These are phyloP conservation scores for Penicillium cataractarum DNA, from an alignment of 495 filamentous ascomycete genomes.

Conservation along the genomic window DNA sequence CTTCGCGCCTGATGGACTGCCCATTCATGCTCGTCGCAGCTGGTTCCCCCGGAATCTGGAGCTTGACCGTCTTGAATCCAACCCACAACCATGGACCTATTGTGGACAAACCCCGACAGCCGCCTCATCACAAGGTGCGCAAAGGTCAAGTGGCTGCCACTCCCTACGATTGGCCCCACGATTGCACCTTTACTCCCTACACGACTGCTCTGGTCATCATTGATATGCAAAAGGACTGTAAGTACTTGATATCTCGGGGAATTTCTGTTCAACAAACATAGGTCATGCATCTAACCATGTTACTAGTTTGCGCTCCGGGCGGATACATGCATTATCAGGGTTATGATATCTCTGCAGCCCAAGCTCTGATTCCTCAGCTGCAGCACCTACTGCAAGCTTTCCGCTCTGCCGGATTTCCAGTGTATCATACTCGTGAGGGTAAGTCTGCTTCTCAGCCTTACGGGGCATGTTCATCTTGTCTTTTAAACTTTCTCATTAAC, in stretches of 20 bases:
- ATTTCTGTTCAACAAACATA: neutral
- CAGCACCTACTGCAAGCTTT: constrained; percentile 59
- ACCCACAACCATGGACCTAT: constrained; percentile 52
- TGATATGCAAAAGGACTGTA: constrained; percentile 76
- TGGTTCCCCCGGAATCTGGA: constrained; percentile 51
- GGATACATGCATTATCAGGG: constrained; percentile 65
- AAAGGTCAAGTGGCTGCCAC: constrained; percentile 51
- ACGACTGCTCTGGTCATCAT: constrained; percentile 70
- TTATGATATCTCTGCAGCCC: constrained; percentile 57
- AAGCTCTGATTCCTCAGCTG: constrained; percentile 58
- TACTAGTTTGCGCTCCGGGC: constrained; percentile 57
- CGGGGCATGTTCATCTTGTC: neutral
- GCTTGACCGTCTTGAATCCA: constrained; percentile 46
- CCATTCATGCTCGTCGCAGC: constrained; percentile 52
- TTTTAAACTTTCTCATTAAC: constrained; percentile 17
- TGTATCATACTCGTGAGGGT: constrained; percentile 71
- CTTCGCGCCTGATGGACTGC: constrained; percentile 52
- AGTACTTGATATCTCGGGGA: constrained; percentile 19
- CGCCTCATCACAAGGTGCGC: constrained; percentile 48
- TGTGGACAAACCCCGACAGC: constrained; percentile 44
- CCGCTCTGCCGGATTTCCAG: constrained; percentile 58
- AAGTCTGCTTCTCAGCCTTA: neutral
- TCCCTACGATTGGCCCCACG: constrained; percentile 68
- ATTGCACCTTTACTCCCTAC: constrained; percentile 55
- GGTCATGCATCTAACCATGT: constrained; percentile 6